Evolutionary conservation across 192 early-diverging fungal species (phyloP), one percentile per base, ranked within the genome.

Genomic region (Chytriomyces sp.): DNA sequence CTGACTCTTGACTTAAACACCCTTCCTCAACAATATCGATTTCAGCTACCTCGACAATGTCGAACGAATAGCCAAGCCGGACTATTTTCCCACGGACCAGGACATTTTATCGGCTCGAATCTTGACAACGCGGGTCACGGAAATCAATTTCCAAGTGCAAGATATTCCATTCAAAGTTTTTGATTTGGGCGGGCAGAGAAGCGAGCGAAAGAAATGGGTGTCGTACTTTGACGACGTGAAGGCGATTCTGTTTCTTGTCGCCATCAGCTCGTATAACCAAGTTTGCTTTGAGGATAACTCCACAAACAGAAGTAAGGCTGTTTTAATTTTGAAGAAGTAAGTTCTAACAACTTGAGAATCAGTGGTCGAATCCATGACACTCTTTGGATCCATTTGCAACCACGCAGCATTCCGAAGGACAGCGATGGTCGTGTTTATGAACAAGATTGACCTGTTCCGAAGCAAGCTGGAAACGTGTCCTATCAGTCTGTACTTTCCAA

Each of bases 131-230:
- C 94, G 93, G 69, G 97, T 98, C 75, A 97, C 94, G 35, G 97
- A 98, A 84, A 96, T 93, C 3, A 91, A 90, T 8, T 97, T 98
- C 83, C 75, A 89, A 23, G 93, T 98, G 69, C 92, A 92, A 24
- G 93, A 94, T 47, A 80, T 96, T 46, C 93, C 93, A 23, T 98
- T 95, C 82, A 90, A 93, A 67, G 94, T 98, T 92, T 93, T 95
- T 84, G 97, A 98, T 86, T 96, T 98, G 46, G 97, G 96, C 75
- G 97, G 97, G 43, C 97, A 98, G 88, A 90, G 97, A 46, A 95
- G 94, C 50, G 95, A 98, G 87, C 90, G 97, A 77, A 97, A 97
- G 78, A 97, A 97, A 86, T 97, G 97, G 97, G 96, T 96, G 73
- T 95, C 96, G 83, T 97, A 95, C 77, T 98, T 98, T 77, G 97